A percentile compares a stretch with the other conserved stretches of the same genome.
Evolutionary conservation across 2,329 filamentous ascomycete genomes (phyloP).

Genomic region (Pseudocercospora eumusae): DNA sequence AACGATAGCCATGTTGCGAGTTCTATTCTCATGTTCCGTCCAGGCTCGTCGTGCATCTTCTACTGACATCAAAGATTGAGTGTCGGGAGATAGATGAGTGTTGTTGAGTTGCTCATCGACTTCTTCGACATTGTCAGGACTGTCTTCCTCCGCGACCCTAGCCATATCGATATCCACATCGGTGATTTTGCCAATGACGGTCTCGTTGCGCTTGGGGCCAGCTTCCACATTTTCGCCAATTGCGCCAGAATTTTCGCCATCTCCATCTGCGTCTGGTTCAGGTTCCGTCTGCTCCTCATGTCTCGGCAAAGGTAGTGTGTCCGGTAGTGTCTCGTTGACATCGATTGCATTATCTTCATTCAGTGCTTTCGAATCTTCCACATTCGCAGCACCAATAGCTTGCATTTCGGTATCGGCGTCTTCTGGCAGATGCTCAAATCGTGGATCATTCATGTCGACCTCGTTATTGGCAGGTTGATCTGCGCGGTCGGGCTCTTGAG

Average conservation of each 20-base stretch:
- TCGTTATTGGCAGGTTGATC: slow-evolving; percentile 52
- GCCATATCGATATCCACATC: slow-evolving; percentile 44
- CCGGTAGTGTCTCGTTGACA: slow-evolving; percentile 43
- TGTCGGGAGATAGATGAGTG: slow-evolving; percentile 63
- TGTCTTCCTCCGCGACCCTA: slow-evolving; percentile 42
- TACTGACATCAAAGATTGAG: slow-evolving; percentile 28
- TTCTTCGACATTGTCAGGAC: slow-evolving; percentile 43
- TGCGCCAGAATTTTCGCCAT: slow-evolving; percentile 30
- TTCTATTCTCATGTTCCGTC: slow-evolving; percentile 79
- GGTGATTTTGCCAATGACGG: slow-evolving; percentile 50
- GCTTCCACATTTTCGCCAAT: slow-evolving; percentile 20
- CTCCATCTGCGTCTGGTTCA: slow-evolving; percentile 44
- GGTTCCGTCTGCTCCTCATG: slow-evolving; percentile 34
- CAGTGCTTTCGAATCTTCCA: slow-evolving; percentile 82
- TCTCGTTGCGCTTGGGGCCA: slow-evolving; percentile 37
- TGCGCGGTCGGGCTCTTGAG: slow-evolving; percentile 51
- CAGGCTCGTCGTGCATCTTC: slow-evolving; percentile 73
- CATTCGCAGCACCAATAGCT: slow-evolving; percentile 81
- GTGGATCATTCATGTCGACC: slow-evolving; percentile 69
- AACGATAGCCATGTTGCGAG: slow-evolving; percentile 81
- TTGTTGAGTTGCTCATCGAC: slow-evolving; percentile 64
- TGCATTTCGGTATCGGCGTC: slow-evolving; percentile 84
- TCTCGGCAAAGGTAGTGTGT: slow-evolving; percentile 36
- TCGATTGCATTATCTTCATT: slow-evolving; percentile 81
- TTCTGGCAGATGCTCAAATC: slow-evolving; percentile 90